These are phyloP conservation scores for Perkinsela sp. DNA, from an alignment of 208 protist genomes.

Conservation along the genomic window DNA sequence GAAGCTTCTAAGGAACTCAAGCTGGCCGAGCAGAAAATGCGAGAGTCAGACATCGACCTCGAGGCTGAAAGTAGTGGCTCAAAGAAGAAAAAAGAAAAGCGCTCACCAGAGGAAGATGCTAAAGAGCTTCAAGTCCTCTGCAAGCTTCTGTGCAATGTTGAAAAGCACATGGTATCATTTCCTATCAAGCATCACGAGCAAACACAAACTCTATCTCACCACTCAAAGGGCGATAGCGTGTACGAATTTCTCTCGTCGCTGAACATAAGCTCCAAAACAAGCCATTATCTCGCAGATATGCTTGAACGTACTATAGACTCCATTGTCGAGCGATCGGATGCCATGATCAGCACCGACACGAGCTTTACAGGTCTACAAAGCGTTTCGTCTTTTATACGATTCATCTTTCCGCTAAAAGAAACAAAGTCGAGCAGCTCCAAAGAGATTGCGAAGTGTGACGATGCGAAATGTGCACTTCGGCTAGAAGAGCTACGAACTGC, in stretches of 20 bases:
- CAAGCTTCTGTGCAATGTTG: neutral
- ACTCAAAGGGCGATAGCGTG: neutral
- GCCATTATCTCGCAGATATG: neutral
- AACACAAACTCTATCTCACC: neutral
- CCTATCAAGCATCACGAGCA: neutral
- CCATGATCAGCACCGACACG: neutral
- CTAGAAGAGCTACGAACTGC: neutral
- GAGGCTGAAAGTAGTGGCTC: slow-evolving; percentile 17
- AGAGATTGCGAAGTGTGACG: neutral
- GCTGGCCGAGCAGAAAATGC: slow-evolving; percentile 12
- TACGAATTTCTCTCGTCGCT: neutral
- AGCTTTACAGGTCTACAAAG: neutral
- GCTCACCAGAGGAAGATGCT: neutral
- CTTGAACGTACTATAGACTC: neutral
- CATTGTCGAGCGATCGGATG: neutral
- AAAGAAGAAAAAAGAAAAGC: slow-evolving; percentile 4
- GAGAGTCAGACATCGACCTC: slow-evolving; percentile 2
- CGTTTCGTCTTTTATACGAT: slow-evolving; percentile 6
- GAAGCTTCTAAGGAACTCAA: slow-evolving; percentile 33
- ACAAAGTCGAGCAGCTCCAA: neutral
- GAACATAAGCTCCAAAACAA: neutral
- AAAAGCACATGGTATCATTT: neutral
- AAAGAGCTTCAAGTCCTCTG: neutral
- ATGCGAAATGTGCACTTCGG: neutral
- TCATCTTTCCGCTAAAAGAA: slow-evolving; percentile 25